phyloP scores from a whole-genome alignment of 441 rosid species.

The Pelargonium cotyledonis region DNA sequence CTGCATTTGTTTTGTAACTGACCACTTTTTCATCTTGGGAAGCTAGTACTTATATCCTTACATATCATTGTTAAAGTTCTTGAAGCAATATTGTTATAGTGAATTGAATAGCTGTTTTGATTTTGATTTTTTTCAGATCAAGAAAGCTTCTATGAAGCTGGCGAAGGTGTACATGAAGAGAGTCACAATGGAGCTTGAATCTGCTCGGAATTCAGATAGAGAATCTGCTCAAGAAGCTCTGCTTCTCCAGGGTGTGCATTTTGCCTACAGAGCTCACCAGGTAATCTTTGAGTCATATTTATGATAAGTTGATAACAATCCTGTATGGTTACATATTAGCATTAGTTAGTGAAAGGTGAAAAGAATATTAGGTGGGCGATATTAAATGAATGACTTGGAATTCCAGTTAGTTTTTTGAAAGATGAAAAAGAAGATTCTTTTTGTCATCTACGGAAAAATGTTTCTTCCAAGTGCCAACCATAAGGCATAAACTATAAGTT shows the following conservation, averaged over 20 bases:
- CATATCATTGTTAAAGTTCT: too few species aligned
- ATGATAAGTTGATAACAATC: background rate
- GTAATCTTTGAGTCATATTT: conserved; percentile 26
- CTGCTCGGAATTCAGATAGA: conserved; percentile 25
- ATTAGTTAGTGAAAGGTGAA: background rate
- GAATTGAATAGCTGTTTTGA: background rate
- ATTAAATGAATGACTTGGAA: background rate
- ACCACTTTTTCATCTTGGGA: too few species aligned
- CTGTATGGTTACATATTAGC: background rate
- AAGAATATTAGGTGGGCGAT: background rate
- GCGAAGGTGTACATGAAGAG: conserved; percentile 74
- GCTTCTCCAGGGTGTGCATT: conserved; percentile 75
- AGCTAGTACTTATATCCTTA: too few species aligned
- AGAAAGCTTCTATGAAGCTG: conserved; percentile 34
- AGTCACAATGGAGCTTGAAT: conserved; percentile 67
- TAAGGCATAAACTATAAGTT: too few species aligned
- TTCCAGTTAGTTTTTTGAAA: too few species aligned
- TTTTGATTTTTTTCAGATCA: conserved; percentile 43
- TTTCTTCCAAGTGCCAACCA: too few species aligned
- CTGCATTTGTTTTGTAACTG: too few species aligned
- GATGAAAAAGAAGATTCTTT: too few species aligned
- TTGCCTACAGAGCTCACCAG: conserved; percentile 82
- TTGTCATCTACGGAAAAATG: too few species aligned
- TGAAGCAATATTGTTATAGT: too few species aligned
- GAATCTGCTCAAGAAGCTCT: conserved; percentile 50